Evolutionary conservation across 1,284 basidiomycete genomes (phyloP).

Genomic region (Agroathelia rolfsii): DNA sequence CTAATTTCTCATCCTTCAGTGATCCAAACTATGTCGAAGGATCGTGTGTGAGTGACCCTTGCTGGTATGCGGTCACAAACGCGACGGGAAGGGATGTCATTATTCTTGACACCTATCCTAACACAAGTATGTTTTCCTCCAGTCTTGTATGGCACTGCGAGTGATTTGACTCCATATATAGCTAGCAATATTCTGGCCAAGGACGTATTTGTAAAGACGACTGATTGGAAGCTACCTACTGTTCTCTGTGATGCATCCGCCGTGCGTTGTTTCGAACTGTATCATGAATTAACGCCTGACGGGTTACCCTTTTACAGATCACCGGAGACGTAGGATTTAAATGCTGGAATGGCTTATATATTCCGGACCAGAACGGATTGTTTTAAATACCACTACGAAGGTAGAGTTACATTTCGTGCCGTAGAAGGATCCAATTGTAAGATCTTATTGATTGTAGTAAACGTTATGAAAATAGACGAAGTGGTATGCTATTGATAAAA

Average conservation of each 20-base stretch:
- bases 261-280: constrained; percentile 23
- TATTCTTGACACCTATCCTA: constrained; percentile 47
- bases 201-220: constrained; percentile 34
- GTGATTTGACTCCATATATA: constrained; percentile 10
- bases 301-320: constrained; percentile 23
- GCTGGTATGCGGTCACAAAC: constrained; percentile 42
- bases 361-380: constrained; percentile 18
- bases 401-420: no score
- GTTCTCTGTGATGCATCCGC: constrained; percentile 48
- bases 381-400: no score
- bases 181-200: constrained; percentile 40
- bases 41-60: constrained; percentile 45
- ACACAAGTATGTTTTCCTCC: constrained; percentile 28
- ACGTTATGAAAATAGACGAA: no score
- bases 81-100: constrained; percentile 50
- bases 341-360: constrained; percentile 39
- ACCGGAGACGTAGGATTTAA: constrained; percentile 43
- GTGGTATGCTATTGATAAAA: no score
- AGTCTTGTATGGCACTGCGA: neutral
- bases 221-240: constrained; percentile 29
- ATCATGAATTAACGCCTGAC: neutral
- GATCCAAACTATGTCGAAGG: constrained; percentile 41
- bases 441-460: no score
- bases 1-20: constrained; percentile 17
- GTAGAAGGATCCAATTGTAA: no score